Percentiles rank a stretch among this genome's conserved stretches.
phyloP scores from a whole-genome alignment of 2,329 filamentous ascomycete species.

The Fusarium beomiforme region DNA sequence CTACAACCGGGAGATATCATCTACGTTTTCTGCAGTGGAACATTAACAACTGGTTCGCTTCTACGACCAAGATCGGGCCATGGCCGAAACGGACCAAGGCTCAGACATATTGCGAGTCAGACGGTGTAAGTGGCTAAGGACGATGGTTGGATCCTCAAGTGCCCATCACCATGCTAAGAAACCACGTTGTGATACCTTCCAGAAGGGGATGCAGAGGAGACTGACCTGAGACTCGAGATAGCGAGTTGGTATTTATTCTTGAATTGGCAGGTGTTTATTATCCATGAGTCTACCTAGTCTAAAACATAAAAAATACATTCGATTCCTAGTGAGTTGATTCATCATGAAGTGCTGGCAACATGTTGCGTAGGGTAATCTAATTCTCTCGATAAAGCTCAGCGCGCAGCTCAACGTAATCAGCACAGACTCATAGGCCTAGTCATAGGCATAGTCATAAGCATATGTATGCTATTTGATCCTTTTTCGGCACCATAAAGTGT shows the following conservation, averaged over 20 bases:
- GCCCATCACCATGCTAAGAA: neutral
- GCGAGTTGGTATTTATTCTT: neutral
- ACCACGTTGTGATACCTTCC: constrained; percentile 20
- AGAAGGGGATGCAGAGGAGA: constrained; percentile 19
- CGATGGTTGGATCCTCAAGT: constrained; percentile 5
- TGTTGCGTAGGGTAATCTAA: neutral
- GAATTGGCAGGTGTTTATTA: neutral
- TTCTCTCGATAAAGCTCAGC: constrained; percentile 13
- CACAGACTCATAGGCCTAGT: neutral
- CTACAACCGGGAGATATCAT: constrained; percentile 17
- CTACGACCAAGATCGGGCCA: constrained; percentile 26
- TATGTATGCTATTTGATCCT: neutral
- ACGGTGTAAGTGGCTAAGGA: constrained; percentile 5
- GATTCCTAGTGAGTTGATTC: neutral
- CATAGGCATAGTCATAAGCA: constrained; percentile 1
- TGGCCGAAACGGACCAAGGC: constrained; percentile 32
- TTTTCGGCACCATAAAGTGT: neutral
- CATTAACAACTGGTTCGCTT: constrained; percentile 14
- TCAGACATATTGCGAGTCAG: constrained; percentile 2
- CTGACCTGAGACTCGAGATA: constrained; percentile 2
- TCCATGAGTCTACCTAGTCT: neutral
- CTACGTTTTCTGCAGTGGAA: constrained; percentile 13
- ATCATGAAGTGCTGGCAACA: neutral
- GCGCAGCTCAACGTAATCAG: constrained; percentile 7
- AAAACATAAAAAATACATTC: neutral